phyloP scores from a whole-genome alignment of 495 filamentous ascomycete genomes.

The Neurospora sp. region DNA sequence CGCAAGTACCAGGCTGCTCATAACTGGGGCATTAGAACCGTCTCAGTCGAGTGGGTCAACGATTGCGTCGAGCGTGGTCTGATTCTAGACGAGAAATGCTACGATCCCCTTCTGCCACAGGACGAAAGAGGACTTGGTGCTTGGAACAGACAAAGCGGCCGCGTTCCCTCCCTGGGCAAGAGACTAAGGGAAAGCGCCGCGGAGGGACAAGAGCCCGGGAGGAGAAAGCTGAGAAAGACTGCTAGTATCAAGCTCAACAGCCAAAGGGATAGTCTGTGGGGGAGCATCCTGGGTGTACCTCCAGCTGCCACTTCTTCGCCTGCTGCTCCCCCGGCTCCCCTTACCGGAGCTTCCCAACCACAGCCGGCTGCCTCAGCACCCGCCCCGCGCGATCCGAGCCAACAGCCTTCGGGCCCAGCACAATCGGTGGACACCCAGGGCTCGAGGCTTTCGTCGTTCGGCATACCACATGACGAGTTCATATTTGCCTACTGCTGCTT shows the following conservation, averaged over 20 bases:
- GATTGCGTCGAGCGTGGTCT: slow-evolving; percentile 87
- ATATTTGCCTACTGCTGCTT: slow-evolving; percentile 50
- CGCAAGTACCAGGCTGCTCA: slow-evolving; percentile 81
- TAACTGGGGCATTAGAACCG: slow-evolving; percentile 66
- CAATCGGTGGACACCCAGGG: slow-evolving; percentile 15
- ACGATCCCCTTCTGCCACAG: slow-evolving; percentile 57
- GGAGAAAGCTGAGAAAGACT: slow-evolving; percentile 66
- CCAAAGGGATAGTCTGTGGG: slow-evolving; percentile 78
- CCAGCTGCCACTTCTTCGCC: slow-evolving; percentile 4
- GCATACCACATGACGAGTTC: slow-evolving; percentile 11
- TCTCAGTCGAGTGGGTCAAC: slow-evolving; percentile 73
- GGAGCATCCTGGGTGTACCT: slow-evolving; percentile 57
- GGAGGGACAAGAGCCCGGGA: slow-evolving; percentile 30
- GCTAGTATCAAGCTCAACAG: slow-evolving; percentile 67
- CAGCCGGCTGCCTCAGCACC: slow-evolving; percentile 4
- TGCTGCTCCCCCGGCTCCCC: neutral
- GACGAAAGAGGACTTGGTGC: slow-evolving; percentile 69
- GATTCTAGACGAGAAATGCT: slow-evolving; percentile 75
- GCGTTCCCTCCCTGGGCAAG: slow-evolving; percentile 29
- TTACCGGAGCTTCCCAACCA: neutral
- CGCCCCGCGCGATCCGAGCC: neutral
- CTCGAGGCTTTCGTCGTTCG: slow-evolving; percentile 21
- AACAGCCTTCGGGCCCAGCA: slow-evolving; percentile 1
- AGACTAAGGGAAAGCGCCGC: slow-evolving; percentile 19
- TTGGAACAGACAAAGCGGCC: slow-evolving; percentile 50